Evolutionary conservation across 176 grass and related monocot species (phyloP), one percentile per base, ranked within the genome.

Genomic region (Saccharum spontaneum): DNA sequence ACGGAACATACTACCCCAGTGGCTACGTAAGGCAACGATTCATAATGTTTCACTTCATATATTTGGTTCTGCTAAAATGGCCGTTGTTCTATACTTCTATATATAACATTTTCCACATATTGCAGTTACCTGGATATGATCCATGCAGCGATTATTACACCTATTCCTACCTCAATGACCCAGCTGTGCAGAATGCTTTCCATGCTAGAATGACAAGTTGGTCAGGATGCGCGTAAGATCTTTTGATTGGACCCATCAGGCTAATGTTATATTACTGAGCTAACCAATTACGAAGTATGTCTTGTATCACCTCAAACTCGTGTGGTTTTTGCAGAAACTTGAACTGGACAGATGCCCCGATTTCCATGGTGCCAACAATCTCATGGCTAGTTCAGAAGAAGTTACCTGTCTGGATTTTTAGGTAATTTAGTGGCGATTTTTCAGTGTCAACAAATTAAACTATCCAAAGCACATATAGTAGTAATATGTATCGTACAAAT

Each of bases 351-450:
- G 86, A 87, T 17, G 14, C 79, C 3, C 86, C 86, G 0, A 26
- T 40, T 20, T 77, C 86, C 22, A 78, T 88, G 73, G 64, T 88
- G 3, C 79, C 79, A 22, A 83, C 73, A 31, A 63, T 88, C 73
- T 70, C 46, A 70, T 88, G 80, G 66, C 74, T 88, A 49, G 30
- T 83, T 23, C 50, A 77, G 39, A 67, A 78, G 13, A 79, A 79
- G 39, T 22, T 91, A 34, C 80, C 73, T 15, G 66, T 91, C 4
- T 91, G 82, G 90, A 50, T 91, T 40, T 91, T 84, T 71, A 91
- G 90, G 81, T 91, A 33, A 43, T 40, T 7, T 55, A 10, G 7
- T 13, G 23, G 18, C 7, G 12, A 48, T 3, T 48, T 15, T 48
- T 48, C 13, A 22, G 17, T 54, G 50, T 5, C 14, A 16, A 18